These are phyloP conservation scores for Colletotrichum karsti DNA, from an alignment of 2,329 filamentous ascomycete genomes.

Conservation along the genomic window DNA sequence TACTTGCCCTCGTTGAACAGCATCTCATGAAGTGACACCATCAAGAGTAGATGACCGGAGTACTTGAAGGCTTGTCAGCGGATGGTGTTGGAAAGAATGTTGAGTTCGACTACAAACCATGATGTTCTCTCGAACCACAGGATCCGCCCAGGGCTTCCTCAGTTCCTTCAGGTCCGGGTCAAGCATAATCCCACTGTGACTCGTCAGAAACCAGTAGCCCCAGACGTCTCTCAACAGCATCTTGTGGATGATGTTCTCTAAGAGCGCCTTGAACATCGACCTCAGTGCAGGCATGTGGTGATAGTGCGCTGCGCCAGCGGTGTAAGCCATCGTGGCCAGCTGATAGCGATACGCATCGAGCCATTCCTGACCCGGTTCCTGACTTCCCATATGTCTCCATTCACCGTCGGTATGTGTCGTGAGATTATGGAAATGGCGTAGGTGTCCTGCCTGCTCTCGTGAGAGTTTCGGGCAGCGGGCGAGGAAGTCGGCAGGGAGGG, in stretches of 20 bases:
- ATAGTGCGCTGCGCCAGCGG: conserved; percentile 44
- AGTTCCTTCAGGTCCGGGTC: conserved; percentile 48
- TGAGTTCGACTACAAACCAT: not conserved
- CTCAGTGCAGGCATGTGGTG: conserved; percentile 45
- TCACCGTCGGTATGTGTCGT: conserved; percentile 36
- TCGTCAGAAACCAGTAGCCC: conserved; percentile 51
- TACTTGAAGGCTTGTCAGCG: conserved; percentile 33
- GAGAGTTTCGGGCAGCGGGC: conserved; percentile 28
- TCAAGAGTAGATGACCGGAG: conserved; percentile 47
- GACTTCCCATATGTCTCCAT: conserved; percentile 41
- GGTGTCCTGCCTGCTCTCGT: conserved; percentile 39
- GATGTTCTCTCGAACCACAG: conserved; percentile 48
- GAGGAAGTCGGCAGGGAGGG: conserved; percentile 4
- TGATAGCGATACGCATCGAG: conserved; percentile 47
- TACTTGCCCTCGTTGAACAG: conserved; percentile 50
- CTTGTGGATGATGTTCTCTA: conserved; percentile 46
- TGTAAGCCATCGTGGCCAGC: conserved; percentile 50
- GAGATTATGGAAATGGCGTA: conserved; percentile 47
- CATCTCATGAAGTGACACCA: conserved; percentile 49
- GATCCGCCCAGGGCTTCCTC: conserved; percentile 50
- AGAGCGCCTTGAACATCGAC: conserved; percentile 41
- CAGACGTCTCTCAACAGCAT: conserved; percentile 51
- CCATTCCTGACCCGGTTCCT: conserved; percentile 47
- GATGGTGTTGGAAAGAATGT: conserved; percentile 31
- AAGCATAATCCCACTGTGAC: conserved; percentile 39